Conservation (phyloP, 2,329 filamentous ascomycete genomes). For the Salinomyces thailandicus region DNA sequence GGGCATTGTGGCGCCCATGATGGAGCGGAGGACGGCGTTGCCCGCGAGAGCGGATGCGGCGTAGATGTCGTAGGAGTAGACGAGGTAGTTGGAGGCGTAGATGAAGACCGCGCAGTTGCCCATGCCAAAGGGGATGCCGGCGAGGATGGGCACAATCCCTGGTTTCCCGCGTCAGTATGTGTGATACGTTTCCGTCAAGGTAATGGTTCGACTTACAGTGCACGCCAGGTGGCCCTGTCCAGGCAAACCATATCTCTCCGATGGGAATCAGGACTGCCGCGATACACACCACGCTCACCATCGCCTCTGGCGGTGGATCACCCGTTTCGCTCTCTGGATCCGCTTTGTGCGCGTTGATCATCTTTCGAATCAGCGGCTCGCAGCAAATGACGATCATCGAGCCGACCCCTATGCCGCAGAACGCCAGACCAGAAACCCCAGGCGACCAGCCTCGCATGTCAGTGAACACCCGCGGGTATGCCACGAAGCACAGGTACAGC, state of each 20-base stretch:
- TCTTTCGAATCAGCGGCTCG: slow-evolving; percentile 59
- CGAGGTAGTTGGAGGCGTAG: slow-evolving; percentile 71
- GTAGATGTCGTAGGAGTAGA: slow-evolving; percentile 69
- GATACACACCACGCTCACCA: slow-evolving; percentile 68
- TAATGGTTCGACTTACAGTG: slow-evolving; percentile 46
- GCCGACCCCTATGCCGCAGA: slow-evolving; percentile 59
- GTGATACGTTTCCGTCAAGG: neutral
- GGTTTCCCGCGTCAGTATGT: neutral
- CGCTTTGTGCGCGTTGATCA: slow-evolving; percentile 66
- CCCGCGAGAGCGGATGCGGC: slow-evolving; percentile 71
- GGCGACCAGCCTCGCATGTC: slow-evolving; percentile 66
- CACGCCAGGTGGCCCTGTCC: slow-evolving; percentile 74
- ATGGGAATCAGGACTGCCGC: slow-evolving; percentile 63
- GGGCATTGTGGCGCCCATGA: slow-evolving; percentile 68
- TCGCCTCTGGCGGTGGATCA: slow-evolving; percentile 64
- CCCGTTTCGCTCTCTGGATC: slow-evolving; percentile 59
- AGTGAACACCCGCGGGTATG: slow-evolving; percentile 75
- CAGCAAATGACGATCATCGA: slow-evolving; percentile 40
- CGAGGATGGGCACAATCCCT: slow-evolving; percentile 61
- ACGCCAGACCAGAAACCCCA: slow-evolving; percentile 65
- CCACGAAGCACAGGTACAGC: slow-evolving; percentile 81
- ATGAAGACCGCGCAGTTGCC: slow-evolving; percentile 74
- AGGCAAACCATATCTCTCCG: slow-evolving; percentile 77
- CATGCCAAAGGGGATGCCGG: slow-evolving; percentile 67
- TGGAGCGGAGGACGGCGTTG: slow-evolving; percentile 62